Conservation (phyloP, 768 basidiomycete genomes). For the Tylopilus vinaceipallidus region DNA sequence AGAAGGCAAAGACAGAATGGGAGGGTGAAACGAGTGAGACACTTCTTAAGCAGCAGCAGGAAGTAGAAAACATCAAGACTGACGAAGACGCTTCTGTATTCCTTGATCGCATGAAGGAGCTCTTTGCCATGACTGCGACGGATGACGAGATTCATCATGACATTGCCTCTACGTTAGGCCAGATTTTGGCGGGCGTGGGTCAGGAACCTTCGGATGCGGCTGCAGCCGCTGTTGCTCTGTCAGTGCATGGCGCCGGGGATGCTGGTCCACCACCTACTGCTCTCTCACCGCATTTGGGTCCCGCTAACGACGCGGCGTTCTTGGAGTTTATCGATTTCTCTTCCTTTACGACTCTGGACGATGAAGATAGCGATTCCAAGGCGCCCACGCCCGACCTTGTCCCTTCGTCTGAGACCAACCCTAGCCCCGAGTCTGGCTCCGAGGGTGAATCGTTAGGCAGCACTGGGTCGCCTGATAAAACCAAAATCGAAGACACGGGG, state of each 20-base stretch:
- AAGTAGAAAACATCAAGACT: slow-evolving; percentile 50
- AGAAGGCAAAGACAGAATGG: slow-evolving; percentile 71
- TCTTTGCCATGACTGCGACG: slow-evolving; percentile 50
- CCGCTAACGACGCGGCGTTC: slow-evolving; percentile 34
- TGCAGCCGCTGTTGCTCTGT: slow-evolving; percentile 29
- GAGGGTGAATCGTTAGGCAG: slow-evolving; percentile 54
- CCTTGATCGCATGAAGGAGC: slow-evolving; percentile 61
- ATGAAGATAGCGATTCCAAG: slow-evolving; percentile 64
- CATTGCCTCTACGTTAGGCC: slow-evolving; percentile 59
- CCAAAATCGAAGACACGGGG: slow-evolving; percentile 50
- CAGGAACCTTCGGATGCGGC: slow-evolving; percentile 37
- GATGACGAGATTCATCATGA: slow-evolving; percentile 42
- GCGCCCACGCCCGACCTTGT: slow-evolving; percentile 75
- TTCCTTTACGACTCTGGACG: slow-evolving; percentile 47
- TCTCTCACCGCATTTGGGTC: slow-evolving; percentile 36
- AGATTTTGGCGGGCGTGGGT: slow-evolving; percentile 59
- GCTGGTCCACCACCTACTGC: slow-evolving; percentile 31
- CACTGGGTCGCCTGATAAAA: slow-evolving; percentile 45
- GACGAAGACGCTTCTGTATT: slow-evolving; percentile 65
- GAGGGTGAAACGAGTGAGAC: slow-evolving; percentile 57
- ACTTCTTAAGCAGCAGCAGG: slow-evolving; percentile 39
- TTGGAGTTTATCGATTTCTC: slow-evolving; percentile 71
- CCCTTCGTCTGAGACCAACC: slow-evolving; percentile 68
- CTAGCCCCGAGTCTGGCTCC: slow-evolving; percentile 72
- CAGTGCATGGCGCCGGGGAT: slow-evolving; percentile 26